Conservation (phyloP, 2,329 filamentous ascomycete genomes). For the Aspergillus quadrilineatus region DNA sequence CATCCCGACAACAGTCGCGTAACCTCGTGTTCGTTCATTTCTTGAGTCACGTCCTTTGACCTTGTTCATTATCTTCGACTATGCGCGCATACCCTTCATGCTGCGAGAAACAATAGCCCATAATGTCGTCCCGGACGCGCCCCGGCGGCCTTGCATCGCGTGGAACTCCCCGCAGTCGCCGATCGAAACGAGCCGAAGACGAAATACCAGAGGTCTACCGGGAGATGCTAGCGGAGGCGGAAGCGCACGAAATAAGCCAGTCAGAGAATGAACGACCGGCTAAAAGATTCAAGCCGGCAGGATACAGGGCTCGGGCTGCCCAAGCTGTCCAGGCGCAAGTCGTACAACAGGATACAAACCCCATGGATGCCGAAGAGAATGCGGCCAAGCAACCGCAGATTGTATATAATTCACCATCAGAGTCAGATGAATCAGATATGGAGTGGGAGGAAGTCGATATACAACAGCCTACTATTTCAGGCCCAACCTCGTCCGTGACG, state of each 20-base stretch:
- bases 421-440: slow-evolving; percentile 60
- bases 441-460: slow-evolving; percentile 64
- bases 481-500: slow-evolving; percentile 12
- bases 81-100: neutral
- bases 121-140: slow-evolving; percentile 13
- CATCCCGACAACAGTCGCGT: too few relatives aligned
- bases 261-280: slow-evolving; percentile 28
- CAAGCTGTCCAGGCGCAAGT: neutral
- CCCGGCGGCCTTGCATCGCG: neutral
- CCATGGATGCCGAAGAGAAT: slow-evolving; percentile 13
- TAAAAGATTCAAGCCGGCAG: slow-evolving; percentile 41
- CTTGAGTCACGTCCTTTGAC: neutral
- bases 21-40: too few relatives aligned
- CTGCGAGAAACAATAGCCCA: neutral
- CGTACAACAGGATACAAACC: slow-evolving; percentile 15
- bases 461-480: slow-evolving; percentile 30
- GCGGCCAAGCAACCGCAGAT: slow-evolving; percentile 28
- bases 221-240: slow-evolving; percentile 44
- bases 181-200: neutral
- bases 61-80: neutral
- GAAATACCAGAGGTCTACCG: slow-evolving; percentile 40
- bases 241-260: slow-evolving; percentile 31
- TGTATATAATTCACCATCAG: slow-evolving; percentile 43
- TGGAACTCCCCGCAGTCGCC: slow-evolving; percentile 2
- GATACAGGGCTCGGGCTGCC: slow-evolving; percentile 19